Conservation (phyloP, 768 basidiomycete genomes). For the Suillus variegatus region DNA sequence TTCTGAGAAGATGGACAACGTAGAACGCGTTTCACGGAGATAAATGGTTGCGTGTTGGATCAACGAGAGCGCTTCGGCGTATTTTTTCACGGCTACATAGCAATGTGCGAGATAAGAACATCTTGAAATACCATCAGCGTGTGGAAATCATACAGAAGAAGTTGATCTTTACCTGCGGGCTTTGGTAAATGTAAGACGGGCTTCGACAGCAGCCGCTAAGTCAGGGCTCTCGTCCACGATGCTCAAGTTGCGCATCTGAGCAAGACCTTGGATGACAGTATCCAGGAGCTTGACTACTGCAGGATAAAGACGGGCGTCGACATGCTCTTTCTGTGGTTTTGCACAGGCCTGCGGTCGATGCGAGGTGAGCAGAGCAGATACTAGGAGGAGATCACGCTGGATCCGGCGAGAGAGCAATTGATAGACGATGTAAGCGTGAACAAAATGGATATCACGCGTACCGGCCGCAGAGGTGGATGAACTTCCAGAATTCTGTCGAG, state of each 20-base stretch:
- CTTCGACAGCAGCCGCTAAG: slow-evolving; percentile 76
- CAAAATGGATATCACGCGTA: slow-evolving; percentile 75
- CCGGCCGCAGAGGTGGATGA: slow-evolving; percentile 41
- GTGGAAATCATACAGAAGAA: not conserved
- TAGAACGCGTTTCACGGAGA: slow-evolving; percentile 68
- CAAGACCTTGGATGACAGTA: slow-evolving; percentile 80
- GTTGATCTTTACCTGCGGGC: slow-evolving; percentile 58
- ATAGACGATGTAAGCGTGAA: slow-evolving; percentile 86
- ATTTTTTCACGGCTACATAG: slow-evolving; percentile 69
- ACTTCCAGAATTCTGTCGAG: slow-evolving; percentile 43
- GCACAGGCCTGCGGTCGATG: slow-evolving; percentile 34
- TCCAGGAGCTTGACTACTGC: slow-evolving; percentile 89
- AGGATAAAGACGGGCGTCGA: slow-evolving; percentile 76
- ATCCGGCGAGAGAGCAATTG: slow-evolving; percentile 86
- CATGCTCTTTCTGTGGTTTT: slow-evolving; percentile 44
- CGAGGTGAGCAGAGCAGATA: slow-evolving; percentile 59
- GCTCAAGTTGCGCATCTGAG: slow-evolving; percentile 79
- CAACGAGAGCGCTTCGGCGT: slow-evolving; percentile 71
- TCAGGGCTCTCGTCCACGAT: slow-evolving; percentile 90
- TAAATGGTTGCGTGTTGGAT: slow-evolving; percentile 72
- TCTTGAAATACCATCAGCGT: slow-evolving; percentile 36
- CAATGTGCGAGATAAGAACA: slow-evolving; percentile 77
- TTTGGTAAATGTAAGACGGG: slow-evolving; percentile 70
- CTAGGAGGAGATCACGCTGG: slow-evolving; percentile 83
- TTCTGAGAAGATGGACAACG: slow-evolving; percentile 46